Conservation (phyloP, 2,329 filamentous ascomycete species). For the Apiospora hydei region DNA sequence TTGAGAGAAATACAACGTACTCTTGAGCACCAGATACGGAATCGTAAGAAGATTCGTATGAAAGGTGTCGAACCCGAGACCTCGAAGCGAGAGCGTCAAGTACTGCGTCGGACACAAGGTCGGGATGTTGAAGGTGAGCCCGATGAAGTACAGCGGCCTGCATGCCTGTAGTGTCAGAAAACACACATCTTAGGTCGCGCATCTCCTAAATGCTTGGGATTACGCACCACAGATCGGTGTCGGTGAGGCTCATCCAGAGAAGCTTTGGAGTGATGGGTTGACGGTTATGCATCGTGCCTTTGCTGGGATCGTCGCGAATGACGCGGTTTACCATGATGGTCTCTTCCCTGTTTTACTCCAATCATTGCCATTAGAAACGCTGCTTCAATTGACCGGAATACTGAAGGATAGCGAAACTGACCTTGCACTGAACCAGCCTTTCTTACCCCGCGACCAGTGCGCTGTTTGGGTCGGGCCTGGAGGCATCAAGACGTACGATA, state of each 20-base stretch:
- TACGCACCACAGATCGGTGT: slow-evolving; percentile 59
- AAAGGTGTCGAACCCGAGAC: slow-evolving; percentile 48
- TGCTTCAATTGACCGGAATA: neutral
- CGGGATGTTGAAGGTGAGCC: slow-evolving; percentile 45
- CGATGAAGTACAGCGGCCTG: slow-evolving; percentile 57
- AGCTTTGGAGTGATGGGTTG: slow-evolving; percentile 56
- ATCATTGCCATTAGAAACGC: slow-evolving; percentile 57
- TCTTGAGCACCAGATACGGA: slow-evolving; percentile 46
- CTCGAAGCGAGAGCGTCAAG: slow-evolving; percentile 37
- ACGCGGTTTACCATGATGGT: slow-evolving; percentile 65
- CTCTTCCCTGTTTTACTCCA: slow-evolving; percentile 62
- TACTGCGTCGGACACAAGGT: slow-evolving; percentile 49
- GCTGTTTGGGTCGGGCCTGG: slow-evolving; percentile 57
- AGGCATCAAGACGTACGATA: slow-evolving; percentile 60
- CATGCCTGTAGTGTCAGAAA: slow-evolving; percentile 47
- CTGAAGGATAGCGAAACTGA: slow-evolving; percentile 21
- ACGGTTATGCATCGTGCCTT: slow-evolving; percentile 65
- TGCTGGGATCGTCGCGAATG: slow-evolving; percentile 63
- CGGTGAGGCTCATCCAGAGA: slow-evolving; percentile 57
- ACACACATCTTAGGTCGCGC: neutral
- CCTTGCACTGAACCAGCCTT: slow-evolving; percentile 66
- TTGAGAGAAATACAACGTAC: slow-evolving; percentile 42
- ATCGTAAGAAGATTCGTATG: slow-evolving; percentile 62
- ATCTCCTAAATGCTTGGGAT: neutral
- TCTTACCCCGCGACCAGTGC: slow-evolving; percentile 62